Percentiles rank a stretch among this genome's conserved stretches.
Evolutionary conservation across 1,139 yeast genomes (phyloP).

Genomic region (Ogataea hybrid): DNA sequence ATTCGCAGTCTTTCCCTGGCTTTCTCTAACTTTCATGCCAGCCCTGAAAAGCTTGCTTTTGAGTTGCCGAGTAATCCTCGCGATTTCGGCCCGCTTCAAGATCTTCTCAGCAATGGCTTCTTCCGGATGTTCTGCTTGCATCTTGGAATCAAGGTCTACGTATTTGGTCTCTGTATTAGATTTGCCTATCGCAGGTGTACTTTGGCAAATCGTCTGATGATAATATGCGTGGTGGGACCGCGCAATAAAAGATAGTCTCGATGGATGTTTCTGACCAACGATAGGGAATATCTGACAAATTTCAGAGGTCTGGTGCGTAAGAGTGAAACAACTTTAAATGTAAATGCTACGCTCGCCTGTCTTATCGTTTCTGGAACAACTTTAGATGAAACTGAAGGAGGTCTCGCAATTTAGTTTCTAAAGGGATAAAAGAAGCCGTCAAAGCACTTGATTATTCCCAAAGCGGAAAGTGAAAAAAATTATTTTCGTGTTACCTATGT

Average conservation of each 20-base stretch:
- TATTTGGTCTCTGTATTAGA: too few relatives aligned
- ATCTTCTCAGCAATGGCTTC: slow-evolving; percentile 40
- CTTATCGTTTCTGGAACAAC: neutral
- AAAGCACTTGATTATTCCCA: slow-evolving; percentile 11
- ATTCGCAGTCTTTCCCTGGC: slow-evolving; percentile 19
- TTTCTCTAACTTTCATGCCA: slow-evolving; percentile 33
- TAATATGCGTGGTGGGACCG: too few relatives aligned
- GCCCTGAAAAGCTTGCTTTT: slow-evolving; percentile 39
- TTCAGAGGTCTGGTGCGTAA: too few relatives aligned
- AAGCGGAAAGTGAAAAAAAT: slow-evolving; percentile 14
- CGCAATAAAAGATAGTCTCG: too few relatives aligned
- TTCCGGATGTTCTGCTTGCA: slow-evolving; percentile 26
- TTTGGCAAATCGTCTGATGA: neutral
- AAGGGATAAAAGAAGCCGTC: slow-evolving; percentile 15
- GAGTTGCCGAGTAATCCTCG: slow-evolving; percentile 40
- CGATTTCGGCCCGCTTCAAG: slow-evolving; percentile 40
- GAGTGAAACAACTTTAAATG: neutral
- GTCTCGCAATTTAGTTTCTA: slow-evolving; percentile 4
- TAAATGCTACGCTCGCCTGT: neutral
- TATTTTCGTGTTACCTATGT: slow-evolving; percentile 8
- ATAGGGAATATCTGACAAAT: too few relatives aligned
- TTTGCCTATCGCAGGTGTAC: neutral
- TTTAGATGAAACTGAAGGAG: slow-evolving; percentile 1
- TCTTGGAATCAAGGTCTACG: neutral
- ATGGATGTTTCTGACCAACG: too few relatives aligned